Conservation (phyloP, 1,139 yeast genomes). For the Lodderomyces elongisporus region DNA sequence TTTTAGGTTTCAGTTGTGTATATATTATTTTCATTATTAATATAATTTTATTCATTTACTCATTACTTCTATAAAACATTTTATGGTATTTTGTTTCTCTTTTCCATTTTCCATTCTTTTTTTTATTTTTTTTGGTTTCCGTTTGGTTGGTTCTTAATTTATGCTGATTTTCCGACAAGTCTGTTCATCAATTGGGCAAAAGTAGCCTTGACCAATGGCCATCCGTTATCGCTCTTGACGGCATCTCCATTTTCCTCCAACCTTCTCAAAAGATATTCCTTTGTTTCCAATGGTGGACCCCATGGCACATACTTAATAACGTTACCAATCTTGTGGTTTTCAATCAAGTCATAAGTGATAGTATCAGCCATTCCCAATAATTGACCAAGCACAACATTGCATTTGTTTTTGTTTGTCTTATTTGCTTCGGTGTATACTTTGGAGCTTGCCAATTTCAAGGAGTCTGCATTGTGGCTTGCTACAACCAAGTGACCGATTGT, state of each 20-base stretch:
- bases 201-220: constrained; percentile 64
- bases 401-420: constrained; percentile 33
- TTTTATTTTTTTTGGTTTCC: no score
- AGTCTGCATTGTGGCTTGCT: constrained; percentile 83
- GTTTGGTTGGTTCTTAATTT: no score
- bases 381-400: constrained; percentile 82
- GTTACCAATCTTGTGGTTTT: constrained; percentile 59
- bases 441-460: constrained; percentile 69
- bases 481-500: constrained; percentile 81
- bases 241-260: constrained; percentile 97
- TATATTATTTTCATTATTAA: no score
- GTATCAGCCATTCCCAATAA: constrained; percentile 95
- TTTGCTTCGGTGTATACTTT: constrained; percentile 32
- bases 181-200: constrained; percentile 39
- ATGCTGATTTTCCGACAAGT: constrained; percentile 17
- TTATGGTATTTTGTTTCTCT: no score
- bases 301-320: constrained; percentile 95
- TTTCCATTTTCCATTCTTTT: no score
- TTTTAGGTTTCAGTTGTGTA: no score
- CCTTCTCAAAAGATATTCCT: constrained; percentile 84
- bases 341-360: constrained; percentile 70
- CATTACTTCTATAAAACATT: no score
- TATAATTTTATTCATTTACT: no score
- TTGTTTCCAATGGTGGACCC: constrained; percentile 96
- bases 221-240: constrained; percentile 82